Evolutionary conservation across 2,329 filamentous ascomycete genomes (phyloP), one percentile per base, ranked within the genome.

Genomic region (Fusarium guadeloupense): DNA sequence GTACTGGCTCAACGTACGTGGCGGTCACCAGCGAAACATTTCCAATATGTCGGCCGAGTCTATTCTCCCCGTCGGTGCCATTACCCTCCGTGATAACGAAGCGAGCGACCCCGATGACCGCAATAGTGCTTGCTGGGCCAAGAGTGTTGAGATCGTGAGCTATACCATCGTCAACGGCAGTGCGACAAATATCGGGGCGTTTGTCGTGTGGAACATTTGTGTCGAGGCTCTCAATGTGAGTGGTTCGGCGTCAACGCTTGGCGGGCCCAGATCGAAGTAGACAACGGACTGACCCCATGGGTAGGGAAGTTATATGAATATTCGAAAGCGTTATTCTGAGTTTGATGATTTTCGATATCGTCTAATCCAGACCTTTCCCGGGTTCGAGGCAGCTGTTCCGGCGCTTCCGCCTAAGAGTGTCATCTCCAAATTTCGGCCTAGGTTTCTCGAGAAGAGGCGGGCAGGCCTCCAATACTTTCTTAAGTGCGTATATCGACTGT

Each of bases 181-280:
- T 60, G 74, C 81, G 30, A 84, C 81, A 13, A 85, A 81, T 64
- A 81, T 87, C 23, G 94, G 94, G n/a, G 91, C 93, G 3, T 99
- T 98, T 78, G 92, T 97, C 2, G 93, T 97, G 8, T 99, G 92
- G 91, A 95, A 92, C 72, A 93, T 95, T 70, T 87, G 84, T 41
- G 91, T 99, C 38, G 88, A 95, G 74, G 97, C 93, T 4, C 79
- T 98, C 44, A 89, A 87, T 75, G 92, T 93, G 39, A 47, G 68
- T 65, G 25, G 23, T 35, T 40, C n/a, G 20, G 28, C 26, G 26
- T 43, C 14, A 9, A 9, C n/a, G 30, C n/a, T 40, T 5, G 25
- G 73, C 33, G 17, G 35, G 14, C 39, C 40, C 9, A 12, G 20
- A 23, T 43, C 20, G 10, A 40, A 10, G 25, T 13, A 10, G 20